Conservation (phyloP, 768 basidiomycete genomes). For the Lyophyllum decastes region DNA sequence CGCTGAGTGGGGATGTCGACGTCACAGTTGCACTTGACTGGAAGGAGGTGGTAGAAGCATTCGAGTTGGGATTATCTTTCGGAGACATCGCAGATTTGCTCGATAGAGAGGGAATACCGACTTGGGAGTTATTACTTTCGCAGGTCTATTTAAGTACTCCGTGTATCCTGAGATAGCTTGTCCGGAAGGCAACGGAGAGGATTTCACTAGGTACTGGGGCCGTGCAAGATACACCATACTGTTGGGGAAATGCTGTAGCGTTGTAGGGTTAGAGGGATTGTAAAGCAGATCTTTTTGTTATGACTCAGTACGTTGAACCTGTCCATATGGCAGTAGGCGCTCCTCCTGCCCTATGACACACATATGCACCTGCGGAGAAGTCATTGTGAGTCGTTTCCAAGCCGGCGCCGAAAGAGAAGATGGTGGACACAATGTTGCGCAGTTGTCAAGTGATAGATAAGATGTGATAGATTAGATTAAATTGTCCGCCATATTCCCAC, state of each 20-base stretch:
- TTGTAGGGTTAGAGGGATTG: too few relatives aligned
- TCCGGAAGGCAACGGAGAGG: too few relatives aligned
- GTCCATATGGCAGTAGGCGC: neutral
- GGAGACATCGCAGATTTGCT: neutral
- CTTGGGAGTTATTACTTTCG: neutral
- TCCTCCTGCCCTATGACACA: neutral
- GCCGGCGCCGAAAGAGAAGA: neutral
- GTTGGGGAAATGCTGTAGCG: too few relatives aligned
- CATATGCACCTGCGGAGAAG: neutral
- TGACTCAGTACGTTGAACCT: neutral
- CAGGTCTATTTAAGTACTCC: neutral
- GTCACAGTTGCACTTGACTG: constrained; percentile 16
- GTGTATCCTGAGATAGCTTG: neutral
- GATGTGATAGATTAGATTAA: constrained; percentile 12
- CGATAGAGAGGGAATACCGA: neutral
- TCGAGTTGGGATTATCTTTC: neutral
- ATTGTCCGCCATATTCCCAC: constrained; percentile 5
- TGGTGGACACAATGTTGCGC: neutral
- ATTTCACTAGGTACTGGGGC: too few relatives aligned
- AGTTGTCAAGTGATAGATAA: neutral
- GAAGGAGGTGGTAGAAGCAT: constrained; percentile 21
- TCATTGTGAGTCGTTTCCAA: neutral
- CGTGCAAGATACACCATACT: too few relatives aligned
- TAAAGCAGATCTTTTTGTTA: too few relatives aligned
- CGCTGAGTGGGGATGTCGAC: constrained; percentile 17